A percentile compares a stretch with the other conserved stretches of the same genome.
These are phyloP conservation scores for Aspergillus saccharolyticus DNA, from an alignment of 495 filamentous ascomycete species.

Conservation along the genomic window DNA sequence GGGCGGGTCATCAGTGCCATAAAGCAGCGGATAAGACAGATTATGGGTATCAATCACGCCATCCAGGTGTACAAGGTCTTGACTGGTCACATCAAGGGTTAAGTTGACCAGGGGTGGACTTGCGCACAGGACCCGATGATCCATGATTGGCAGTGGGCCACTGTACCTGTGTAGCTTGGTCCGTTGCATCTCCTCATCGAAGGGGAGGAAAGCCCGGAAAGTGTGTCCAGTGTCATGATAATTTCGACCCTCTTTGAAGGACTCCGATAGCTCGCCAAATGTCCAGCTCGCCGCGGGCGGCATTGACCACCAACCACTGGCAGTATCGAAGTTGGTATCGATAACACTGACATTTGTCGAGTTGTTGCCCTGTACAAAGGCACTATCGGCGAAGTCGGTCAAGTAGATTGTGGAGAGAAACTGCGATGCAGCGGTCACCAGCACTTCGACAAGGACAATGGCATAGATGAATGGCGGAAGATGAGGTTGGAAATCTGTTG, in stretches of 20 bases:
- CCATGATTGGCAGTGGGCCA: not conserved
- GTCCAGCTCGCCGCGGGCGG: not conserved
- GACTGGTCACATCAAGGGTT: not conserved
- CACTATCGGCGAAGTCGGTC: not conserved
- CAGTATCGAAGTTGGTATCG: not conserved
- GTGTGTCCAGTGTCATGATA: conserved; percentile 2
- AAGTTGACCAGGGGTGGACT: not conserved
- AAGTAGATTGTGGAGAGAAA: not conserved
- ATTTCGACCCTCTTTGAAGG: not conserved
- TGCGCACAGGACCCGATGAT: not conserved
- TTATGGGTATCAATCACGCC: not conserved
- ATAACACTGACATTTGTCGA: not conserved
- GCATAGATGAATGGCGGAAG: not conserved
- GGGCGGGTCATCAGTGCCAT: not conserved
- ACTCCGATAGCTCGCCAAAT: conserved; percentile 3
- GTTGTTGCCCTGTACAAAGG: not conserved
- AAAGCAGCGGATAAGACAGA: not conserved
- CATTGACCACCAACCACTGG: not conserved
- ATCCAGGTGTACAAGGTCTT: not conserved
- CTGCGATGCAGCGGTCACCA: not conserved
- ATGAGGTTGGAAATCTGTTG: not conserved
- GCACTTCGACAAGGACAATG: not conserved
- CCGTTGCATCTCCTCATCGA: not conserved
- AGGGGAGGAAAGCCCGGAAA: conserved; percentile 2
- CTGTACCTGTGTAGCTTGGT: not conserved